These are phyloP conservation scores for Calonectria pauciramosa DNA, from an alignment of 2,329 filamentous ascomycete species.

Conservation along the genomic window DNA sequence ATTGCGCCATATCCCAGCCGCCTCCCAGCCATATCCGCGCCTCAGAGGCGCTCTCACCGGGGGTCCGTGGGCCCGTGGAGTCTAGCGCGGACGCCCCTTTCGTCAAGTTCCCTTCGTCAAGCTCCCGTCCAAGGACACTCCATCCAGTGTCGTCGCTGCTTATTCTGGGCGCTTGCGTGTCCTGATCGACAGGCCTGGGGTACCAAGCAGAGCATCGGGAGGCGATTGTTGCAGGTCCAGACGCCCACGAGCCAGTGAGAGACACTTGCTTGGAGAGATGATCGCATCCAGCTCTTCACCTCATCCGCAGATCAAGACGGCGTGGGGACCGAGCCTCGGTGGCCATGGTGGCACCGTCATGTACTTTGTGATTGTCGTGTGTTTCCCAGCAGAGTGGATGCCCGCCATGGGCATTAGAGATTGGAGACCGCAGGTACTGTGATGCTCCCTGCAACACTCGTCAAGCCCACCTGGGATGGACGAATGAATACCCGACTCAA, in stretches of 20 bases:
- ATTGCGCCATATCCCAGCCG: constrained; percentile 45
- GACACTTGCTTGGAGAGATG: neutral
- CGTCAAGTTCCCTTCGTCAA: constrained; percentile 38
- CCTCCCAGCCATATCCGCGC: constrained; percentile 34
- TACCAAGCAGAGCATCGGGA: constrained; percentile 5
- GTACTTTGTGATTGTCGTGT: constrained; percentile 14
- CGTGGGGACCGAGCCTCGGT: neutral
- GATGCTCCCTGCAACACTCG: constrained; percentile 4
- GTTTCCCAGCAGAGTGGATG: constrained; percentile 17
- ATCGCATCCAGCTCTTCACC: constrained; percentile 2
- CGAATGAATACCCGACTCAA: constrained; percentile 35
- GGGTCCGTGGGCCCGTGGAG: constrained; percentile 37
- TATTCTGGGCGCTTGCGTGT: constrained; percentile 41
- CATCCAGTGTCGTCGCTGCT: constrained; percentile 27
- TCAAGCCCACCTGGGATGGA: constrained; percentile 21
- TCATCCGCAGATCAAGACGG: constrained; percentile 8
- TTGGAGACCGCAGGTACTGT: constrained; percentile 1
- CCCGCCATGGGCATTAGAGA: neutral
- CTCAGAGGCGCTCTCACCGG: constrained; percentile 26
- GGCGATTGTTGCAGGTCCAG: neutral
- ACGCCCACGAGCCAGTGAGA: constrained; percentile 2
- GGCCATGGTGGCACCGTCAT: neutral
- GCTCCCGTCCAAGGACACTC: constrained; percentile 33
- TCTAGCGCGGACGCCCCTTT: constrained; percentile 35
- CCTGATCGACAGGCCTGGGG: constrained; percentile 33